Evolutionary conservation across 1,139 yeast genomes (phyloP).

Genomic region (Kurtzmaniella quercitrusa): DNA sequence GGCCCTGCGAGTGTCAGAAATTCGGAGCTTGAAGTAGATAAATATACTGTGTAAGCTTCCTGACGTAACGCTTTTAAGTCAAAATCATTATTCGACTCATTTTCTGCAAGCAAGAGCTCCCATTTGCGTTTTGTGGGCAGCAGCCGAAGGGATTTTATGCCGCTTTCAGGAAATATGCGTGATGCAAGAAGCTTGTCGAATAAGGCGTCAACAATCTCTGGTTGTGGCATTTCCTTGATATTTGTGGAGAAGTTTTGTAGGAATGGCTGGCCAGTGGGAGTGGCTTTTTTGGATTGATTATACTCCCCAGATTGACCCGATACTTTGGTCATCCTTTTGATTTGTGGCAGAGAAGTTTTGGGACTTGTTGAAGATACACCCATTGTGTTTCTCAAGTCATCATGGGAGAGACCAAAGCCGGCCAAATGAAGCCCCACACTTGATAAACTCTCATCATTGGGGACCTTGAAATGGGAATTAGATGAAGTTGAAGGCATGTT

Average conservation of each 20-base stretch:
- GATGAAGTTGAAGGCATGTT: background rate
- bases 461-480: background rate
- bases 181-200: conserved; percentile 37
- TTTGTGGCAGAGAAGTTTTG: background rate
- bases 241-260: no score
- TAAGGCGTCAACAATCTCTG: conserved; percentile 33
- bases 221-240: conserved; percentile 31
- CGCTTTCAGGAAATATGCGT: conserved; percentile 35
- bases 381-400: conserved; percentile 14
- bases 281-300: background rate
- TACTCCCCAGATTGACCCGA: background rate
- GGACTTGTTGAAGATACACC: conserved; percentile 4
- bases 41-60: background rate
- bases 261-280: background rate
- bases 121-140: conserved; percentile 39
- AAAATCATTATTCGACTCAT: conserved; percentile 34
- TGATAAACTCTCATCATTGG: conserved; percentile 6
- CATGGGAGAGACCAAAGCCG: conserved; percentile 24
- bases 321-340: background rate
- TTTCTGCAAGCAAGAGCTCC: conserved; percentile 42
- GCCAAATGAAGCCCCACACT: conserved; percentile 20
- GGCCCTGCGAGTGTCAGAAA: background rate
- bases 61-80: conserved; percentile 20
- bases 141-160: conserved; percentile 26
- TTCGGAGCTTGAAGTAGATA: background rate